Evolutionary conservation across 495 filamentous ascomycete species (phyloP).

Genomic region (Penicillium herquei): DNA sequence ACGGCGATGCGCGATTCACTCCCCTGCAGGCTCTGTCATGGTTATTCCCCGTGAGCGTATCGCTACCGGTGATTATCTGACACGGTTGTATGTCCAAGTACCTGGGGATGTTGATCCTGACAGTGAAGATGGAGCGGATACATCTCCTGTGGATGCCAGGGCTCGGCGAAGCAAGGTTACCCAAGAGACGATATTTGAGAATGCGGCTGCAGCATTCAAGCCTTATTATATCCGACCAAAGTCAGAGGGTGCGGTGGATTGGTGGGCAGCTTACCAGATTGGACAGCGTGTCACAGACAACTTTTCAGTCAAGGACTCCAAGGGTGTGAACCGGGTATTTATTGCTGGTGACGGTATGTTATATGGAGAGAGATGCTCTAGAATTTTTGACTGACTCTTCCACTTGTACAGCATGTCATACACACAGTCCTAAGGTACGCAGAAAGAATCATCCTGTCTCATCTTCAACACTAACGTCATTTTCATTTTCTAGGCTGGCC

Average conservation of each 20-base stretch:
- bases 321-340: constrained; percentile 54
- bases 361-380: too few relatives aligned
- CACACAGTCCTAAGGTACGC: constrained; percentile 65
- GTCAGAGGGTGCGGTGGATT: constrained; percentile 47
- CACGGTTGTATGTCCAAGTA: constrained; percentile 64
- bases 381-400: neutral
- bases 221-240: constrained; percentile 48
- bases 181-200: constrained; percentile 39
- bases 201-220: constrained; percentile 42
- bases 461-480: constrained; percentile 1
- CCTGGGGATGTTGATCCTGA: constrained; percentile 31
- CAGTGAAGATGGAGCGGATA: constrained; percentile 17
- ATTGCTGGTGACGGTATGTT: constrained; percentile 61
- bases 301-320: constrained; percentile 59
- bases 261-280: constrained; percentile 67
- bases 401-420: constrained; percentile 43
- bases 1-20: constrained; percentile 64
- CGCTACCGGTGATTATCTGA: constrained; percentile 55
- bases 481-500: constrained; percentile 59
- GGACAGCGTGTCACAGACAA: constrained; percentile 69
- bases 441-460: neutral
- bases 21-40: constrained; percentile 65
- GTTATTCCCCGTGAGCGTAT: constrained; percentile 66
- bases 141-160: constrained; percentile 25
- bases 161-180: constrained; percentile 39